Base-by-base conservation (phyloP, 805 yeast genomes). In the Kurtzmaniella fragi region DNA sequence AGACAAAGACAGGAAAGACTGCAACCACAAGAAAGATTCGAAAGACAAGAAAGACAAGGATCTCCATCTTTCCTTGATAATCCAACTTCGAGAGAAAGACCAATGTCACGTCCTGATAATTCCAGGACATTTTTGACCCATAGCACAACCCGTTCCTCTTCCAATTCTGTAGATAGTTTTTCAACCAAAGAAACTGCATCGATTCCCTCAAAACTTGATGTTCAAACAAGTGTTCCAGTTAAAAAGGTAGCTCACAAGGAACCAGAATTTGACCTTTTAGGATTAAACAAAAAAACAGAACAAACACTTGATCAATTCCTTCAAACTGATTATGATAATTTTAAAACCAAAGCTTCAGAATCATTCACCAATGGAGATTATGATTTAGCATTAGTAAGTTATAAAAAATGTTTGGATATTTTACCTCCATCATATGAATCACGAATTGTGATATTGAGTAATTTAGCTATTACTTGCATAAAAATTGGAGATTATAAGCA, bases 311-410 rank as follows among this genome's bases (percentile, higher is more conserved):
- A 69, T 47, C 64, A 66, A 31, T 62, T 70, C 48, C 59, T 61
- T 28, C 64, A 62, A 47, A 62, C 62, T 30, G 62, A 64, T 63
- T 48, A 80, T 64, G 64, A 67, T 6, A 73, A 71, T 17, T 64
- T 70, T 23, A 77, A 79, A 43, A 61, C 59, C 6, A 70, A 70
- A 17, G 99, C 89, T 5, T 64, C 77, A 5, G 71, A 70, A 13
- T 71, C 79, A 1, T 93, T 80, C 64, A 76, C 77, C 40, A 73
- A 78, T n/a, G 99, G 99, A 14, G 91, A 93, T 56, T 93, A 83
- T 56, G 57, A 78, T 3, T 54, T 64, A 4, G 90, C 99, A 0
- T 64, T 77, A 11, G 71, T 64, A 23, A 69, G 71, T 39, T 93
- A 85, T 54, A 69, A 76, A 26, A 64, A 73, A 31, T 65, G 78